phyloP scores from a whole-genome alignment of 2,329 filamentous ascomycete species.

The Stachybotrys chlorohalonatus region DNA sequence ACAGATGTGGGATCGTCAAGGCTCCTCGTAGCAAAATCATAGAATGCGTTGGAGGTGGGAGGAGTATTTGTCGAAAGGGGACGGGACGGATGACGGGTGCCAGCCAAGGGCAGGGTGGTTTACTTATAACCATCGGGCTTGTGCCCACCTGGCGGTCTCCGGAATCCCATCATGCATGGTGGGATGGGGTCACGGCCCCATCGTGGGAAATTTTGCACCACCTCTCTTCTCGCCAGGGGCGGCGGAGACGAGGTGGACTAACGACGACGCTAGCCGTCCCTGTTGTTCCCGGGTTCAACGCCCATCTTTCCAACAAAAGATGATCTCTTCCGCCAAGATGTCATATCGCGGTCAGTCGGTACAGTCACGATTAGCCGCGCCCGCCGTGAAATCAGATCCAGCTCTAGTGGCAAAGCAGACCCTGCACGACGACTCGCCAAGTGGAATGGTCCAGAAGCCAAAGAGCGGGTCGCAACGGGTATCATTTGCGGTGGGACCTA shows the following conservation, averaged over 20 bases:
- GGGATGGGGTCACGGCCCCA: slow-evolving; percentile 1
- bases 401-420: background rate
- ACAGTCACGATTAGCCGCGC: background rate
- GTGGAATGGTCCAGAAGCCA: background rate
- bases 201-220: slow-evolving; percentile 4
- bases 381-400: background rate
- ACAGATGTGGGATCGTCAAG: background rate
- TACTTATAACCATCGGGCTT: background rate
- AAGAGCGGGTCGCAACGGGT: background rate
- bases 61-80: background rate
- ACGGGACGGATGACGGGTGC: background rate
- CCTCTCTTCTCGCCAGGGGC: background rate
- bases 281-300: no score
- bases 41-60: background rate
- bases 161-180: background rate
- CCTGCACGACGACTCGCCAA: background rate
- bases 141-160: background rate
- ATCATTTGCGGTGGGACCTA: background rate
- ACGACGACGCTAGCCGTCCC: no score
- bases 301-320: no score
- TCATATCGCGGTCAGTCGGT: background rate
- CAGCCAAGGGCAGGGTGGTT: background rate
- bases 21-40: background rate
- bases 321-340: background rate
- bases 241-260: background rate